A percentile compares a stretch with the other conserved stretches of the same genome.
Conservation (phyloP, 768 basidiomycete genomes). For the Auricularia sp. region DNA sequence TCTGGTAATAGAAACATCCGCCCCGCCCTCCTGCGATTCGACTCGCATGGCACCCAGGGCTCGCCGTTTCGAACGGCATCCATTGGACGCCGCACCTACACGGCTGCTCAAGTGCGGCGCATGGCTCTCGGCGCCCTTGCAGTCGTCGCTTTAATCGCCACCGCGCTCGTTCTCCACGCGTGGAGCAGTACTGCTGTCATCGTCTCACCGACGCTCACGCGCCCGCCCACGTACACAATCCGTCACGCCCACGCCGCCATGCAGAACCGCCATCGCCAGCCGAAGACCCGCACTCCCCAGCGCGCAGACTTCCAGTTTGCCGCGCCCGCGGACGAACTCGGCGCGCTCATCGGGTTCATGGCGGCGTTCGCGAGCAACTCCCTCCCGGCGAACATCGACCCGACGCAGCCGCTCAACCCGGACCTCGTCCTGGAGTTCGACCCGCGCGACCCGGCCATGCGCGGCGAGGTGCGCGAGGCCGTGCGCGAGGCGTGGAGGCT, state of each 20-base stretch:
- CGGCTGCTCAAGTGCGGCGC: too few relatives aligned
- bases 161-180: too few relatives aligned
- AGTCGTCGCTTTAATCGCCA: too few relatives aligned
- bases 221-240: too few relatives aligned
- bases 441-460: constrained; percentile 36
- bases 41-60: too few relatives aligned
- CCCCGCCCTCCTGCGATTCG: too few relatives aligned
- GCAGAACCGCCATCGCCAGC: not conserved
- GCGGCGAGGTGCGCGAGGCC: constrained; percentile 50
- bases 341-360: constrained; percentile 64
- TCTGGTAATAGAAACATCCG: too few relatives aligned
- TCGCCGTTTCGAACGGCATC: too few relatives aligned
- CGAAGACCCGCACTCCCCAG: not conserved
- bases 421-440: constrained; percentile 78
- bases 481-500: constrained; percentile 59
- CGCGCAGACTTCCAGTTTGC: not conserved
- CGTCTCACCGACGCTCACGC: too few relatives aligned
- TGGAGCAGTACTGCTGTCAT: too few relatives aligned
- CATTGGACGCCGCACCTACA: too few relatives aligned
- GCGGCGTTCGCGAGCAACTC: constrained; percentile 66
- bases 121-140: too few relatives aligned
- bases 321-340: constrained; percentile 52
- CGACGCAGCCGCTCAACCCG: constrained; percentile 59
- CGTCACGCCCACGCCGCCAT: not conserved
- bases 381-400: constrained; percentile 57